These are phyloP conservation scores for Ramaria sp. DNA, from an alignment of 768 basidiomycete species.

Conservation along the genomic window DNA sequence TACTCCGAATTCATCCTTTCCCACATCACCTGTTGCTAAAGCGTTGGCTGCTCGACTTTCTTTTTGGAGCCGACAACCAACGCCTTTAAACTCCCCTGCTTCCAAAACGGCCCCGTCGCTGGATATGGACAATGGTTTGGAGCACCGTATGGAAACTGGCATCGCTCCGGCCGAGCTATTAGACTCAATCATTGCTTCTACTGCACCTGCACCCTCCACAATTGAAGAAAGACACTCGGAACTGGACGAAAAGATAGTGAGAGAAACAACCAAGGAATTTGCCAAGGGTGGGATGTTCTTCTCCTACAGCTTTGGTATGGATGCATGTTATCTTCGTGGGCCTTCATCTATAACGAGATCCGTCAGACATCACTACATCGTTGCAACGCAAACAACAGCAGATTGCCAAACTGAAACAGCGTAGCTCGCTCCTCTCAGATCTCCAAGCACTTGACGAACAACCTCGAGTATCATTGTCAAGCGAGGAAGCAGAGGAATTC, in stretches of 20 bases:
- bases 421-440: slow-evolving; percentile 49
- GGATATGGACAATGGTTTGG: slow-evolving; percentile 32
- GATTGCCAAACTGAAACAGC: slow-evolving; percentile 42
- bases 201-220: slow-evolving; percentile 52
- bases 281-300: slow-evolving; percentile 87
- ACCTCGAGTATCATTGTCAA: slow-evolving; percentile 15
- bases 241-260: slow-evolving; percentile 73
- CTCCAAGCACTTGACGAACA: slow-evolving; percentile 39
- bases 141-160: slow-evolving; percentile 14
- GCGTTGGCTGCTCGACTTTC: slow-evolving; percentile 56
- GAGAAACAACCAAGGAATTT: slow-evolving; percentile 69
- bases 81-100: slow-evolving; percentile 14
- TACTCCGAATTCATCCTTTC: slow-evolving; percentile 35
- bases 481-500: slow-evolving; percentile 37
- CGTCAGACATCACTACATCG: slow-evolving; percentile 69
- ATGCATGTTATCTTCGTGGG: slow-evolving; percentile 2
- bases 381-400: slow-evolving; percentile 72
- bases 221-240: slow-evolving; percentile 61
- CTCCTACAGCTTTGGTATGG: slow-evolving; percentile 71
- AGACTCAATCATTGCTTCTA: slow-evolving; percentile 44
- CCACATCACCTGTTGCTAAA: slow-evolving; percentile 44
- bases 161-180: slow-evolving; percentile 45
- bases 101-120: slow-evolving; percentile 20
- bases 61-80: slow-evolving; percentile 62
- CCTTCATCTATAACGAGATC: neutral